Evolutionary conservation across 2,329 filamentous ascomycete species (phyloP), one percentile per base, ranked within the genome.

Genomic region (Colletotrichum costaricense): DNA sequence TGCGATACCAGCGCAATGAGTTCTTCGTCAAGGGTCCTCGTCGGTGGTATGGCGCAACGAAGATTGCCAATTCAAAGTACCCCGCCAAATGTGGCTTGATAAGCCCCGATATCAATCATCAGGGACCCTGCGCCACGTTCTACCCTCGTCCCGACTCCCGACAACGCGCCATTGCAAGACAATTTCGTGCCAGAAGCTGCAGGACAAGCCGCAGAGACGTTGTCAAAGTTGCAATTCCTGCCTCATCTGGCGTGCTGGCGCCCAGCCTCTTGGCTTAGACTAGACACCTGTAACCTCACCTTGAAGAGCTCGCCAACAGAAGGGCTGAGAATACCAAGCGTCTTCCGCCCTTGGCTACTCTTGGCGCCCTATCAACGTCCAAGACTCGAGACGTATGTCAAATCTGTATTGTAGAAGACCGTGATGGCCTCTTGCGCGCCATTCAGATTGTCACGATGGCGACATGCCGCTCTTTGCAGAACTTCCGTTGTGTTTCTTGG

Each of bases 161-260:
- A 14, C 46, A 63, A 63, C 52, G 57, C 58, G 42, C 42, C 38
- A 60, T 30, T 63, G 63, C n/a, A 54, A 14, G 28, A 56, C n/a
- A 42, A 55, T 33, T 33, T 11, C 19, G 52, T 24, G 52, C 49
- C 28, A 55, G 26, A 19, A 63, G 30, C 19, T 55, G 19, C 24
- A n/a, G 42, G 28, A 42, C 35, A 38, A 26, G 54, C 63, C 59
- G 68, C 68, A 70, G 68, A 22, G 24, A 33, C 42, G 35, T 56
- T n/a, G 35, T 62, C 63, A 55, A 70, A 73, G 71, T 73, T 73
- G 71, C 67, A 70, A 73, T 73, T 28, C 46, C 71, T 52, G 67
- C 71, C 67, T 65, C 66, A 33, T 73, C 71, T 73, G 71, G 71
- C 71, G 67, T 73, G 71, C 71, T 73, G 60, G 71, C 28, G 60